phyloP scores from a whole-genome alignment of 129 eudicot species.

The sunflower (Helianthus annuus) region DNA sequence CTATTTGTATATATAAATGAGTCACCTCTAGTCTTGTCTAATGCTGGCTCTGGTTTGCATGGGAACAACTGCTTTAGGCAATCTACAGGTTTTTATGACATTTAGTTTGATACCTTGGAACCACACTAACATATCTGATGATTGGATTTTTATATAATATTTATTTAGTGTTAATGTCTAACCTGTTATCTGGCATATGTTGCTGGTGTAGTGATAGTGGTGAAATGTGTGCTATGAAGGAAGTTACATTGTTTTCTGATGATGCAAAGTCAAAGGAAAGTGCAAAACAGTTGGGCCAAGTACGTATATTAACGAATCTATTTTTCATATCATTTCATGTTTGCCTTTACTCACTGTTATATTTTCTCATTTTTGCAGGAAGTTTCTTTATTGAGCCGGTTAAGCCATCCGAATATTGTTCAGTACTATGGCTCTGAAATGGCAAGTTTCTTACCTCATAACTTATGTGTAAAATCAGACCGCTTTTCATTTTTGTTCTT shows the following conservation, averaged over 20 bases:
- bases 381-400: slow-evolving; percentile 77
- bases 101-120: slow-evolving; percentile 14
- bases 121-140: slow-evolving; percentile 1
- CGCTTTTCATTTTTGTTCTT: slow-evolving; percentile 3
- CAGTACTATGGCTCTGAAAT: slow-evolving; percentile 89
- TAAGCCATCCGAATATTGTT: slow-evolving; percentile 95
- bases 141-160: slow-evolving; percentile 1
- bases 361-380: slow-evolving; percentile 56
- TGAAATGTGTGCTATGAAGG: slow-evolving; percentile 99
- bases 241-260: slow-evolving; percentile 88
- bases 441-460: slow-evolving; percentile 43
- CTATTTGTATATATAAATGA: slow-evolving; percentile 4
- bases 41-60: not conserved
- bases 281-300: slow-evolving; percentile 91
- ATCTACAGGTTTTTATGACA: slow-evolving; percentile 1
- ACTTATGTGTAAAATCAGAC: not conserved
- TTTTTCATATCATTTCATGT: not conserved
- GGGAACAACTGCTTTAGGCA: not conserved
- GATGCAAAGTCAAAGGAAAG: slow-evolving; percentile 97
- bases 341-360: slow-evolving; percentile 10
- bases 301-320: slow-evolving; percentile 34
- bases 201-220: slow-evolving; percentile 79
- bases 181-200: slow-evolving; percentile 22
- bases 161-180: slow-evolving; percentile 9
- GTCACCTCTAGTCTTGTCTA: not conserved